phyloP scores from a whole-genome alignment of 2,329 filamentous ascomycete species.

The Microsporum canis region DNA sequence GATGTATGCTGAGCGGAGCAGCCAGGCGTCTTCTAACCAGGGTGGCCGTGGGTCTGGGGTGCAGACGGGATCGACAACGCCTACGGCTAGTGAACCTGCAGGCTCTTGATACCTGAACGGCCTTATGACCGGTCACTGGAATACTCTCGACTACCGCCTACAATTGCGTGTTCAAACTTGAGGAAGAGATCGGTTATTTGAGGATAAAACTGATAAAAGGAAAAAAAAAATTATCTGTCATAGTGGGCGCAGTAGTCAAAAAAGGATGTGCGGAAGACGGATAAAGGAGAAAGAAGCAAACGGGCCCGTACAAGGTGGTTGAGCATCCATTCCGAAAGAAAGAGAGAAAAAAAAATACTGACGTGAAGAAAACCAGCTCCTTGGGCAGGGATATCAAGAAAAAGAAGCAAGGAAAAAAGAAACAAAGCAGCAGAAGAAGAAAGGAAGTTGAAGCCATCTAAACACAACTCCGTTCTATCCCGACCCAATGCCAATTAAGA shows the following conservation, averaged over 20 bases:
- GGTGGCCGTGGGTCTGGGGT: neutral
- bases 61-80: neutral
- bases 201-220: neutral
- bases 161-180: neutral
- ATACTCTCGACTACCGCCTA: neutral
- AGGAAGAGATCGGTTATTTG: neutral
- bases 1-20: slow-evolving; percentile 23
- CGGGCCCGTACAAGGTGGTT: neutral
- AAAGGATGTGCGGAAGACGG: neutral
- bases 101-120: neutral
- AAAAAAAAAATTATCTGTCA: neutral
- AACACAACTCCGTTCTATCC: neutral
- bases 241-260: neutral
- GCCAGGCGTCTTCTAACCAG: neutral
- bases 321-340: neutral
- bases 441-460: neutral
- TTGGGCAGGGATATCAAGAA: neutral
- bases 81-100: neutral
- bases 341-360: neutral
- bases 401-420: neutral
- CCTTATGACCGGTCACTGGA: neutral
- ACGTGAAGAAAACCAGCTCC: neutral
- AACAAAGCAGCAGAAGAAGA: neutral
- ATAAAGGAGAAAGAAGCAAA: neutral
- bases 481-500: neutral